Conservation (phyloP, 2,329 filamentous ascomycete genomes). For the Xylariales sp. region DNA sequence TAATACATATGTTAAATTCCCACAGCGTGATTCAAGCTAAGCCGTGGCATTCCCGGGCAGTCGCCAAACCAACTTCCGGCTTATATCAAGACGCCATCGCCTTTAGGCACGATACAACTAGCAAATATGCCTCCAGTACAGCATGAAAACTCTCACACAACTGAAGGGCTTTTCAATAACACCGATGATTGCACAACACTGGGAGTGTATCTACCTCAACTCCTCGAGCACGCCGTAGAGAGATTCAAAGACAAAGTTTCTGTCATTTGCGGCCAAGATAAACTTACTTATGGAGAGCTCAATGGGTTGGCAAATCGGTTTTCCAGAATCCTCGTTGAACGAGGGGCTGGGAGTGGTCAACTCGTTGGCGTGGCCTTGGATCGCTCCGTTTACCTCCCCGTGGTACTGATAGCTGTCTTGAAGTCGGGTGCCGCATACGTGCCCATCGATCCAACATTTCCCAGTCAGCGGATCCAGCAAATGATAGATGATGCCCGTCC, state of each 20-base stretch:
- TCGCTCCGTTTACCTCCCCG: conserved; percentile 18
- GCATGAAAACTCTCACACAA: conserved; percentile 7
- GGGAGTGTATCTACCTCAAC: conserved; percentile 11
- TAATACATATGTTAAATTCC: too few relatives aligned
- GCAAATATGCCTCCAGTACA: too few relatives aligned
- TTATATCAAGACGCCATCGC: too few relatives aligned
- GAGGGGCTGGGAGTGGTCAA: conserved; percentile 15
- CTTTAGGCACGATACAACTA: too few relatives aligned
- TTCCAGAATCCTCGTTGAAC: conserved; percentile 13
- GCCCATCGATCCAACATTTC: conserved; percentile 23
- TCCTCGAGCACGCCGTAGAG: conserved; percentile 11
- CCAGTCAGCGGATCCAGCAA: conserved; percentile 20
- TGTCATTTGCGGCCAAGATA: conserved; percentile 11
- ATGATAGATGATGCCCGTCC: conserved; percentile 21
- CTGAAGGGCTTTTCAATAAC: conserved; percentile 6
- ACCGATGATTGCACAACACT: conserved; percentile 8
- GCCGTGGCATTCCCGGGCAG: too few relatives aligned
- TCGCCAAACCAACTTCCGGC: too few relatives aligned
- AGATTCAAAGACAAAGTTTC: conserved; percentile 13
- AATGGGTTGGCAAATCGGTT: conserved; percentile 16
- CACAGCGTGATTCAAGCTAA: too few relatives aligned
- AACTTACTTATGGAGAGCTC: conserved; percentile 16
- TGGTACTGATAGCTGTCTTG: conserved; percentile 18
- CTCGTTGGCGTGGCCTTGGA: conserved; percentile 20
- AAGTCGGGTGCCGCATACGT: conserved; percentile 26